Evolutionary conservation across 768 basidiomycete genomes (phyloP), one percentile per base, ranked within the genome.

Genomic region (Leccinum subgranulosum): DNA sequence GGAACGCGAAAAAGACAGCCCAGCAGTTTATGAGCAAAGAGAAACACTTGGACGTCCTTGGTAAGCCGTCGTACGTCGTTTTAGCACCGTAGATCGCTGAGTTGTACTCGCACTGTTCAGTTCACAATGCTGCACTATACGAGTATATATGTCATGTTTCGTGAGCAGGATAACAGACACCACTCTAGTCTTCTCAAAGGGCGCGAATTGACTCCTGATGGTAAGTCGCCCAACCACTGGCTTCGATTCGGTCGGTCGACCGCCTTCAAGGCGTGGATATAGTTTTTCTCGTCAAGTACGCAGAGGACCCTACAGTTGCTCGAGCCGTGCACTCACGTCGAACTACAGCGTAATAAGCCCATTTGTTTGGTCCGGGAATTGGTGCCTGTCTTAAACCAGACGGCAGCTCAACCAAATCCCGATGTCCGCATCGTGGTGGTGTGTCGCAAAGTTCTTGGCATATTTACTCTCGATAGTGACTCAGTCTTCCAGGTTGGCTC

Each of bases 371-470:
- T 83, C 9, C 69, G 75, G 21, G 75, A 77, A 4, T 75, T 87
- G 7, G 73, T 85, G 36, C 82, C 85, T 3, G 65, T 85, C 3
- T 64, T 87, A 49, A 72, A 70, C 41, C 68, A 73, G 53, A 87
- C 87, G 1, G 79, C 83, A 0, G 60, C 73, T 17, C 68, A 77
- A 48, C 69, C 76, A 0, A 71, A 71, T 23, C 76, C 83, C 0
- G 87, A 88, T 58, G 85, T 86, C 49, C 80, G 86, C 17, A 75
- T 88, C 14, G 75, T 87, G 10, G 78, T 81, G 54, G 85, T 86
- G 57, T 43, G 80, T 59, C 28, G 1, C 36, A n/a, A 39, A 39
- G 17, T 39, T n/a, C 17, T 39, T 17, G 9, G 3, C 17, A 9
- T n/a, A 6, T 25, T 5, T 3, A 29, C 14, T 12, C 53, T 6